Percentiles rank a stretch among this genome's conserved stretches.
phyloP scores from a whole-genome alignment of 2,329 filamentous ascomycete genomes.

The Aspergillus thermomutatus region DNA sequence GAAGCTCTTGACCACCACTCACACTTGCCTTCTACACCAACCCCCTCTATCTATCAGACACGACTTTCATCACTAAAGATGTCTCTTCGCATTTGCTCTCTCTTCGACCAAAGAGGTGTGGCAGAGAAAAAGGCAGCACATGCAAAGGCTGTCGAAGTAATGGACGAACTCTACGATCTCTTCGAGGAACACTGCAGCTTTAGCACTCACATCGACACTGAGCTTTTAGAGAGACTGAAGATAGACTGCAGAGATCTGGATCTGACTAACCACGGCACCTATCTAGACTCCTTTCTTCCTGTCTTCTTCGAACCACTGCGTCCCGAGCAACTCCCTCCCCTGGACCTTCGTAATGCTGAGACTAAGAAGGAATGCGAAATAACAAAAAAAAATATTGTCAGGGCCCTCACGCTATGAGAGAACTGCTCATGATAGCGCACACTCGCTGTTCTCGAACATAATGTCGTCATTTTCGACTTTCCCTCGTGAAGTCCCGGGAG shows the following conservation, averaged over 20 bases:
- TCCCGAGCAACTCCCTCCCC: neutral
- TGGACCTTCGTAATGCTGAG: neutral
- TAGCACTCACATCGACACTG: neutral
- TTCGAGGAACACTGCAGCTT: neutral
- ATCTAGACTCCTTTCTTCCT: neutral
- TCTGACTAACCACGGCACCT: neutral
- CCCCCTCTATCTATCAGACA: no score
- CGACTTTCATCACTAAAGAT: neutral
- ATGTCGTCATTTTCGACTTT: neutral
- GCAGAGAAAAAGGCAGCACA: neutral
- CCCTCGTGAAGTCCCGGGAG: neutral
- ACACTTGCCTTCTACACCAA: no score
- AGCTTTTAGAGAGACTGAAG: neutral
- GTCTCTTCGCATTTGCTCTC: neutral
- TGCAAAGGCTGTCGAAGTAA: neutral
- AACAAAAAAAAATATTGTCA: neutral
- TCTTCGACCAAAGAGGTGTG: neutral
- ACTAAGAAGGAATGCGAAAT: neutral
- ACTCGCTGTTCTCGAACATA: neutral
- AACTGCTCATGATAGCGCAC: neutral
- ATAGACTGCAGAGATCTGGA: neutral
- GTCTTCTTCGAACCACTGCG: neutral
- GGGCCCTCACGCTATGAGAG: neutral
- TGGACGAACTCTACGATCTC: neutral
- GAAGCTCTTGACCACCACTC: no score